These are phyloP conservation scores for Solanum tarapatanum DNA, from an alignment of 257 asterid species.

Conservation along the genomic window DNA sequence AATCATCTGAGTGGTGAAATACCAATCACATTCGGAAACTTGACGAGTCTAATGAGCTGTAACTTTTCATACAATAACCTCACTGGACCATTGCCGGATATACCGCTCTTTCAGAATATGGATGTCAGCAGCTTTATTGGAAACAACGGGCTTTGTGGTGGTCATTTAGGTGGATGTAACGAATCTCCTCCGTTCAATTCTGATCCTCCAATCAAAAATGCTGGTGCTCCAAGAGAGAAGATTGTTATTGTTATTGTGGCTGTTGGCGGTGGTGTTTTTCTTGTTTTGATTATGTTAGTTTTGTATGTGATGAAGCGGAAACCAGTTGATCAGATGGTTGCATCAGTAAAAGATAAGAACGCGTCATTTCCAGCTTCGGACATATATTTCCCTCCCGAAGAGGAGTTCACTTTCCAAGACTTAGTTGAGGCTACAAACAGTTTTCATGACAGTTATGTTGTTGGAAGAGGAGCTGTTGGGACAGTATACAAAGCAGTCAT, in stretches of 20 bases:
- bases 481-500: conserved; percentile 71
- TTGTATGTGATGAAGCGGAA: conserved; percentile 42
- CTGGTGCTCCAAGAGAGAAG: conserved; percentile 31
- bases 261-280: conserved; percentile 58
- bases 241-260: conserved; percentile 43
- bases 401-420: conserved; percentile 78
- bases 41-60: conserved; percentile 76
- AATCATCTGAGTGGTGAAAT: conserved; percentile 66
- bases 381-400: conserved; percentile 77
- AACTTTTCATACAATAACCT: conserved; percentile 69
- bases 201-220: not conserved
- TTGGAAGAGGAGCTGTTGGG: conserved; percentile 86
- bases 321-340: conserved; percentile 22
- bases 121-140: conserved; percentile 53
- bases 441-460: conserved; percentile 51
- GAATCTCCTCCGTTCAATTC: conserved; percentile 8
- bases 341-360: conserved; percentile 25
- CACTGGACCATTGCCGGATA: conserved; percentile 64
- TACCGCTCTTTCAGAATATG: conserved; percentile 57
- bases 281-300: conserved; percentile 38
- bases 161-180: conserved; percentile 48
- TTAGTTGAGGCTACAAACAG: conserved; percentile 73
- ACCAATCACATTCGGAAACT: conserved; percentile 60
- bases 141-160: conserved; percentile 73
- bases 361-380: conserved; percentile 39